Conservation (phyloP, 208 protist species). For the Acanthamoeba castellanii region DNA sequence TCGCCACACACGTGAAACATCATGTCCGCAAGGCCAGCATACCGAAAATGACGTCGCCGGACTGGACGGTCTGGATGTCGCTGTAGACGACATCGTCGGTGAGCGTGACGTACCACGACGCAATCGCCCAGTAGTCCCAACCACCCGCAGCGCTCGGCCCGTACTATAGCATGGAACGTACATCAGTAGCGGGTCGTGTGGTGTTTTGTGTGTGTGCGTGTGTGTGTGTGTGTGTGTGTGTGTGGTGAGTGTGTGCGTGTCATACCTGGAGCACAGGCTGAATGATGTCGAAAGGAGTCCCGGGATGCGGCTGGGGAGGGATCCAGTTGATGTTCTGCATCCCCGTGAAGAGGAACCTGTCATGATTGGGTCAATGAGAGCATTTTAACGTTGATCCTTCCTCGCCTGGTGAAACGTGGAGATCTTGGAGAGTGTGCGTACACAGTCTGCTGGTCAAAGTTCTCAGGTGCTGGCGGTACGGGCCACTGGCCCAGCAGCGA, state of each 20-base stretch:
- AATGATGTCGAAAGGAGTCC: constrained; percentile 17
- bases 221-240: too few relatives aligned
- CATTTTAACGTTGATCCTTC: too few relatives aligned
- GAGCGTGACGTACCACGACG: constrained; percentile 59
- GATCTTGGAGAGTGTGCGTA: too few relatives aligned
- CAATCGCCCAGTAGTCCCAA: constrained; percentile 55
- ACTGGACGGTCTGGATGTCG: not conserved
- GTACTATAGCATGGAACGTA: too few relatives aligned
- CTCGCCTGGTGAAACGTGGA: too few relatives aligned
- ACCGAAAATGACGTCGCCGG: constrained; percentile 56
- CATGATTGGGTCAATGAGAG: not conserved
- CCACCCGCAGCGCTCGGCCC: constrained; percentile 20
- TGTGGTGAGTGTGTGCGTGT: too few relatives aligned
- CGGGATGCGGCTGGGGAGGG: not conserved
- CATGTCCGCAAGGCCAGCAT: not conserved
- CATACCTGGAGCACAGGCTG: constrained; percentile 49
- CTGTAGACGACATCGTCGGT: constrained; percentile 15
- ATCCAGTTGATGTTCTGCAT: constrained; percentile 63
- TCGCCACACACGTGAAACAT: not conserved
- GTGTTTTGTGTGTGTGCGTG: too few relatives aligned
- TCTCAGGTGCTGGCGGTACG: not conserved
- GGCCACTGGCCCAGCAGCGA: constrained; percentile 26
- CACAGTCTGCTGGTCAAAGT: constrained; percentile 52
- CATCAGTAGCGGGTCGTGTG: too few relatives aligned
- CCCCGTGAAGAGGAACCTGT: constrained; percentile 55